A percentile compares a stretch with the other conserved stretches of the same genome.
Evolutionary conservation across 441 rosid species (phyloP).

Genomic region (Euphorbia schlechtendalii): DNA sequence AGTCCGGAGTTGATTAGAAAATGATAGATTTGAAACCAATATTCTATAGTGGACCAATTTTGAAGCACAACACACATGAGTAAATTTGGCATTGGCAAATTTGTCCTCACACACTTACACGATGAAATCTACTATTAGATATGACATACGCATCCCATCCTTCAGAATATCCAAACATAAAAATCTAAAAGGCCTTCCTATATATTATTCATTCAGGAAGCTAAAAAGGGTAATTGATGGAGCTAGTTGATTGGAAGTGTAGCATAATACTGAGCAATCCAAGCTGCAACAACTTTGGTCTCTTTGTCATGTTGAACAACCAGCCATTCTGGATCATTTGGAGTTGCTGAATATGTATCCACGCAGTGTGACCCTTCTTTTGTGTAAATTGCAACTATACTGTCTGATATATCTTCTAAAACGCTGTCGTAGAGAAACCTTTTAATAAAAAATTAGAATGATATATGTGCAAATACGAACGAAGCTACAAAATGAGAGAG

Average conservation of each 20-base stretch:
- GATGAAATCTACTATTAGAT: too few species aligned
- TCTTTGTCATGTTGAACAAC: not conserved
- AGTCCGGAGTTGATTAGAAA: too few species aligned
- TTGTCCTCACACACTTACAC: too few species aligned
- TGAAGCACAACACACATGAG: too few species aligned
- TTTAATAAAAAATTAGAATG: not conserved
- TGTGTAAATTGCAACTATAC: not conserved
- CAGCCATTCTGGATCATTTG: not conserved
- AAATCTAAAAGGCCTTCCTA: too few species aligned
- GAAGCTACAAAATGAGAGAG: not conserved
- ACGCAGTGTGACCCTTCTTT: not conserved
- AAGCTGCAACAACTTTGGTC: not conserved
- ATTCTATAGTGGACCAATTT: too few species aligned
- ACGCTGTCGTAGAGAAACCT: not conserved
- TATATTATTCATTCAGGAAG: too few species aligned
- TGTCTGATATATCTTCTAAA: constrained; percentile 1
- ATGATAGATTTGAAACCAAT: too few species aligned
- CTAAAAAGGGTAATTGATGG: too few species aligned
- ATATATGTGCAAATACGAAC: not conserved
- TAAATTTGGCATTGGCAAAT: too few species aligned
- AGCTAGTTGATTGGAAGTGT: not conserved
- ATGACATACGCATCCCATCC: too few species aligned
- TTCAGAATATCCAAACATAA: too few species aligned
- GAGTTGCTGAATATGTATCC: not conserved
- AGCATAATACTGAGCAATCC: constrained; percentile 8